Conservation (phyloP, 208 protist species). For the Acanthamoeba royreba region DNA sequence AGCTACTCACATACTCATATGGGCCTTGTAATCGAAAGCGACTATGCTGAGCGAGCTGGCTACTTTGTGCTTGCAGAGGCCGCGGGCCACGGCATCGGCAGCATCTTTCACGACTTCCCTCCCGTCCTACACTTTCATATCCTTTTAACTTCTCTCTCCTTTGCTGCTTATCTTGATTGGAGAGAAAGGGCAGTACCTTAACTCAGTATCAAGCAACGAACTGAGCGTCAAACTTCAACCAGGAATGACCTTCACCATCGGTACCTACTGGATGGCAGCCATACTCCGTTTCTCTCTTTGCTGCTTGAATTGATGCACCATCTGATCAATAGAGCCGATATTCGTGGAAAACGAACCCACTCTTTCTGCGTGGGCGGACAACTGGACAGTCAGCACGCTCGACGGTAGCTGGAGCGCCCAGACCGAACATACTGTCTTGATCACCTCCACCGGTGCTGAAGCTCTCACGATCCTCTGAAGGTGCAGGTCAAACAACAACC, state of each 20-base stretch:
- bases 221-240: not conserved
- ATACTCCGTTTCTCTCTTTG: not conserved
- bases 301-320: too few species aligned
- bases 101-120: not conserved
- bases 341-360: conserved; percentile 86
- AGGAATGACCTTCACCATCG: conserved; percentile 9
- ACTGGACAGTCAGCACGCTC: conserved; percentile 91
- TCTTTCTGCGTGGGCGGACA: conserved; percentile 91
- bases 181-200: not conserved
- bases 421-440: conserved; percentile 97
- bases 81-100: not conserved
- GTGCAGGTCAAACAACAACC: too few species aligned
- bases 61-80: not conserved
- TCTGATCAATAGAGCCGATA: conserved; percentile 97
- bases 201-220: not conserved
- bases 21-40: too few species aligned
- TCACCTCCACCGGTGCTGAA: conserved; percentile 82
- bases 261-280: not conserved
- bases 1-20: not conserved
- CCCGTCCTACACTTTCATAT: conserved; percentile 1
- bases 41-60: not conserved
- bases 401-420: conserved; percentile 95
- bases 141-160: not conserved
- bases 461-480: too few species aligned
- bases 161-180: too few species aligned